Percentiles rank a stretch among this genome's conserved stretches.
phyloP scores from a whole-genome alignment of 2,329 filamentous ascomycete species.

The Aspergillus fischeri region DNA sequence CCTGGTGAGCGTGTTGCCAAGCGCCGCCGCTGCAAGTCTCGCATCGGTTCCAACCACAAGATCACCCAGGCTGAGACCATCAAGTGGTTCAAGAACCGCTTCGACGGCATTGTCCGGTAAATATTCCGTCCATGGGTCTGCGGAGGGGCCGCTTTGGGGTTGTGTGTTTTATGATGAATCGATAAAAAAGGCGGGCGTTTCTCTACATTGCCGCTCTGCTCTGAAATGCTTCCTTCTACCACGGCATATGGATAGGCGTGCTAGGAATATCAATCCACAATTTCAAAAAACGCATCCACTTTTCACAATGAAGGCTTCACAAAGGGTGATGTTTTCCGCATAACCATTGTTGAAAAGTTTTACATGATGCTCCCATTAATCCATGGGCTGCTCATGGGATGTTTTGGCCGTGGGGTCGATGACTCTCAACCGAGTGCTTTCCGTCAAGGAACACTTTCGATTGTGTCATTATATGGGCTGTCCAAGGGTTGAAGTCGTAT shows the following conservation, averaged over 20 bases:
- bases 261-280: conserved; percentile 37
- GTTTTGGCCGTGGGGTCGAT: not conserved
- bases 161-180: conserved; percentile 33
- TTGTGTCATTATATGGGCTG: not conserved
- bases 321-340: conserved; percentile 52
- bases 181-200: conserved; percentile 25
- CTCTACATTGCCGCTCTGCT: conserved; percentile 21
- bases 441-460: not conserved
- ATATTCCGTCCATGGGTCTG: conserved; percentile 32
- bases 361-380: conserved; percentile 17
- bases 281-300: conserved; percentile 40
- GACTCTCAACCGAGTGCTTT: not conserved
- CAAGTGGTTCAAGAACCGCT: conserved; percentile 96
- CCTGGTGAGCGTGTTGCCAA: conserved; percentile 97
- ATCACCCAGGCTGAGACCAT: conserved; percentile 94
- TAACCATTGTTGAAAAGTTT: conserved; percentile 52
- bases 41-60: conserved; percentile 81
- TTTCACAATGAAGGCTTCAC: conserved; percentile 57
- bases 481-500: not conserved
- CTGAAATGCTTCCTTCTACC: conserved; percentile 30
- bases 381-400: not conserved
- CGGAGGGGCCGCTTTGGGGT: conserved; percentile 23
- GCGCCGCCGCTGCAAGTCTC: conserved; percentile 84
- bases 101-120: conserved; percentile 99
- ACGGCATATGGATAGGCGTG: conserved; percentile 38